A percentile compares a stretch with the other conserved stretches of the same genome.
phyloP scores from a whole-genome alignment of 148 eudicot genomes.

The Heliosperma pusillum region DNA sequence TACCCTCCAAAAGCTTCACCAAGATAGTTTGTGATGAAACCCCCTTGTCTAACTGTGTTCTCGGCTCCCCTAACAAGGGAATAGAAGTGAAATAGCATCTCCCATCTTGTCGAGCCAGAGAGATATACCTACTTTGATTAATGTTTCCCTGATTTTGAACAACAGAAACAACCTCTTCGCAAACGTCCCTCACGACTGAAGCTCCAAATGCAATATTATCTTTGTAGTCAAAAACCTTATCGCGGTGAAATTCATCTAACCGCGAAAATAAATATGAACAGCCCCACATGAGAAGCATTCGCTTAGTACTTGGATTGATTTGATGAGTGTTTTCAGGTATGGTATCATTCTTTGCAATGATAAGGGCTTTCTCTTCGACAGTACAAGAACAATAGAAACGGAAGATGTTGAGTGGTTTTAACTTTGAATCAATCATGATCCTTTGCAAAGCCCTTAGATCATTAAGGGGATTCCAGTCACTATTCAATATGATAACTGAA shows the following conservation, averaged over 20 bases:
- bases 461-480: conserved; percentile 69
- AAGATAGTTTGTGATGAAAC: conserved; percentile 58
- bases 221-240: conserved; percentile 12
- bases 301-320: conserved; percentile 38
- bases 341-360: conserved; percentile 57
- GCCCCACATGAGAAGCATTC: conserved; percentile 64
- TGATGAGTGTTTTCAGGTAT: conserved; percentile 39
- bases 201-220: conserved; percentile 28
- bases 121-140: conserved; percentile 26
- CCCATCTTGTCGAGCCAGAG: conserved; percentile 46
- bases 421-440: conserved; percentile 51
- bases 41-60: conserved; percentile 36
- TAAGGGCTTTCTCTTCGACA: conserved; percentile 67
- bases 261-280: conserved; percentile 50
- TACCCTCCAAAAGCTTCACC: conserved; percentile 56
- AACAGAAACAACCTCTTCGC: conserved; percentile 42
- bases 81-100: conserved; percentile 41
- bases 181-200: conserved; percentile 41
- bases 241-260: conserved; percentile 51
- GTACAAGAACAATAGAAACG: conserved; percentile 64
- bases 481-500: conserved; percentile 56
- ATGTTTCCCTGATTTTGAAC: conserved; percentile 24
- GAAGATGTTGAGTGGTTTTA: conserved; percentile 53
- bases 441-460: conserved; percentile 62
- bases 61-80: conserved; percentile 55